Base-by-base conservation (phyloP, 2,329 filamentous ascomycete species). In the Aspergillus costaricaensis region DNA sequence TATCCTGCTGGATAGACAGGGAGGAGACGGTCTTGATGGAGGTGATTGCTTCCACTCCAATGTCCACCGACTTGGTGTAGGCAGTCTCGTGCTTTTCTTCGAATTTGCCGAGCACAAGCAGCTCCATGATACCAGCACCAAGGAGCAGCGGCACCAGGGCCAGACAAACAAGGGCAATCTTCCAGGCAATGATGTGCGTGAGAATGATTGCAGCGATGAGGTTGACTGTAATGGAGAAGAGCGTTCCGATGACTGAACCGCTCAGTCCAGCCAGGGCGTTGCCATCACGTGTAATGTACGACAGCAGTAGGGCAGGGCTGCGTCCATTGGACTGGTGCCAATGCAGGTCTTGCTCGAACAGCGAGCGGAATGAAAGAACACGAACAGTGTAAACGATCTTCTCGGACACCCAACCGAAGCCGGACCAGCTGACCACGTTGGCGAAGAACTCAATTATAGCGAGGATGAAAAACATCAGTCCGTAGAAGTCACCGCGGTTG, bases 131-230 rank as follows among this genome's bases (percentile, higher is more conserved):
- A 0, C 90, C 89, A 0, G 88, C 83, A 1, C 86, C 86, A 0
- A 92, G 80, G 5, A 91, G 82, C 9, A 92, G 75, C 0, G 90
- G 90, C 0, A 92, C 85, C 8, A 86, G 81, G 0, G 88, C 83
- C 5, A 92, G 79, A 57, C 88, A 88, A 3, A 92, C 89, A 14
- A 92, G 76, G 0, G 89, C 89, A 62, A 92, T 91, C 69, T 86
- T 89, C 90, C 90, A 92, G 2, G 88, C 88, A 50, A 92, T 80
- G 48, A 91, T 85, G 63, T 90, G 88, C 0, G 88, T 86, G 9
- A 92, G 71, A 30, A 89, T 84, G 57, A 91, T 86, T 1, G 87
- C 88, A 0, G 84, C 85, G 15, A 91, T 64, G 27, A 91, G 85
- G 72, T 90, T 91, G 63, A 91, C 82, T 3, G 83, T 66, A 21